A percentile compares a stretch with the other conserved stretches of the same genome.
These are phyloP conservation scores for Capsicum rhomboideum DNA, from an alignment of 257 asterid genomes.

Conservation along the genomic window DNA sequence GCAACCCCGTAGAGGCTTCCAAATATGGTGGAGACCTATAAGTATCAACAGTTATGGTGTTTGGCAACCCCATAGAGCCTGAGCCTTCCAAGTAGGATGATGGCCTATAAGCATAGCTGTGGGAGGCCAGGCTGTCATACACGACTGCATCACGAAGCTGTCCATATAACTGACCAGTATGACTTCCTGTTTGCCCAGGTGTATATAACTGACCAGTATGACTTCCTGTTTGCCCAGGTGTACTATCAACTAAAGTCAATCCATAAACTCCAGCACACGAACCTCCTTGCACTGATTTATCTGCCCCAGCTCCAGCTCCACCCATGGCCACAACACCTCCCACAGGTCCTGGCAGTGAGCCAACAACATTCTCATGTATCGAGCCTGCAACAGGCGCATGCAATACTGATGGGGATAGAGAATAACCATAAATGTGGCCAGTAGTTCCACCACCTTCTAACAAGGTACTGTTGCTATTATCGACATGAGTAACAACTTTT, in stretches of 20 bases:
- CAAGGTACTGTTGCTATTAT: background rate
- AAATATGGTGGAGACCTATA: conserved; percentile 33
- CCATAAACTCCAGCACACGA: conserved; percentile 26
- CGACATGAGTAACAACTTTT: background rate
- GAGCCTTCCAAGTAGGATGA: conserved; percentile 6
- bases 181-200: conserved; percentile 22
- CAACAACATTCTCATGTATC: background rate
- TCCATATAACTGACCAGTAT: conserved; percentile 21
- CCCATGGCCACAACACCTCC: conserved; percentile 9
- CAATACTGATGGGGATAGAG: background rate
- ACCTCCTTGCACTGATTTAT: conserved; percentile 17
- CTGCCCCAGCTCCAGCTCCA: conserved; percentile 19
- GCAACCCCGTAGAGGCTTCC: conserved; percentile 38
- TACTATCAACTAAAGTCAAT: conserved; percentile 13
- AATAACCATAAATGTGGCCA: conserved; percentile 6
- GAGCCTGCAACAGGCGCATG: background rate
- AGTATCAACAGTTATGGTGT: background rate
- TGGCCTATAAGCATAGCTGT: conserved; percentile 23
- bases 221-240: conserved; percentile 22
- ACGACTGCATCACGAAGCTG: conserved; percentile 30
- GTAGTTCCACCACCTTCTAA: conserved; percentile 5
- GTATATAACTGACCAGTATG: conserved; percentile 18
- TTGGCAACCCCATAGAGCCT: background rate
- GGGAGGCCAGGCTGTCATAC: conserved; percentile 22
- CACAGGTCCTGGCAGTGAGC: background rate